Evolutionary conservation across 164 flowering plant genomes (phyloP).

Genomic region (Liquidambar formosana): DNA sequence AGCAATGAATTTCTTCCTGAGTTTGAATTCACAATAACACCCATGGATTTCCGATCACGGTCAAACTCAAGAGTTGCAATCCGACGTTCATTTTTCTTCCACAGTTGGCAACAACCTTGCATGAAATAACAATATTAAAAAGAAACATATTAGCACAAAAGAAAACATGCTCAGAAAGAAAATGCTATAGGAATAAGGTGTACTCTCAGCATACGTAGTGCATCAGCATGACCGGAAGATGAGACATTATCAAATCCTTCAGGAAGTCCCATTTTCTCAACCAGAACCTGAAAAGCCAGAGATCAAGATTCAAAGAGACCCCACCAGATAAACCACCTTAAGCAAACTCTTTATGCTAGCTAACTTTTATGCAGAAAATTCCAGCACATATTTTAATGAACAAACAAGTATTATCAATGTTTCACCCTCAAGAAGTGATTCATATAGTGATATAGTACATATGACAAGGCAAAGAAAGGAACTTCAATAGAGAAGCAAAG

Average conservation of each 20-base stretch:
- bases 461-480: neutral
- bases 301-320: neutral
- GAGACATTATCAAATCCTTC: conserved; percentile 33
- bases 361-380: neutral
- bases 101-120: conserved; percentile 59
- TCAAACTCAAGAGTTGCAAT: conserved; percentile 98
- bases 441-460: neutral
- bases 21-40: conserved; percentile 70
- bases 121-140: conserved; percentile 5
- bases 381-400: no score
- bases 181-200: neutral
- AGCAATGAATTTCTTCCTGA: conserved; percentile 72
- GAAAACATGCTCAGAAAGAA: neutral
- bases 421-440: neutral
- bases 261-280: conserved; percentile 95
- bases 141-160: neutral
- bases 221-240: conserved; percentile 30
- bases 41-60: conserved; percentile 95
- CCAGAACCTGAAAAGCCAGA: conserved; percentile 61
- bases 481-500: neutral
- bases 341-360: neutral
- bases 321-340: neutral
- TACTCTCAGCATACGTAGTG: conserved; percentile 49
- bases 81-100: conserved; percentile 60
- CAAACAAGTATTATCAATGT: no score